Evolutionary conservation across 805 yeast species (phyloP).

Genomic region (Ogataea ramenticola): DNA sequence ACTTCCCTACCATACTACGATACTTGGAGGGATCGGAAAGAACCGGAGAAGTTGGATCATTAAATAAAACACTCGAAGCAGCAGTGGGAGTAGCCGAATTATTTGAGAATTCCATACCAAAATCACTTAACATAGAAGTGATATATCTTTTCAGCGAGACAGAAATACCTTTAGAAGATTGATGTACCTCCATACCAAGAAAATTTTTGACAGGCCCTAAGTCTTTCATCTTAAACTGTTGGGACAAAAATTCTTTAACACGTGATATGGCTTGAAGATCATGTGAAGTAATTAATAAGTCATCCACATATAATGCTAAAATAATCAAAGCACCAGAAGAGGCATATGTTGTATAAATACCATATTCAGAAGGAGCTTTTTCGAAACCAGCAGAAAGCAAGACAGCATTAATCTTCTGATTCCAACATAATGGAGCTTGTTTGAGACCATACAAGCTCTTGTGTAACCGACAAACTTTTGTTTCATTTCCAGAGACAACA

Average conservation of each 20-base stretch:
- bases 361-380: constrained; percentile 1
- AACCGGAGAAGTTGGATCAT: background rate
- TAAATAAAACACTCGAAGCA: background rate
- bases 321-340: too few species aligned
- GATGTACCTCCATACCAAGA: background rate
- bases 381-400: constrained; percentile 1
- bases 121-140: too few species aligned
- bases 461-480: background rate
- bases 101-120: too few species aligned
- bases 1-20: constrained; percentile 3
- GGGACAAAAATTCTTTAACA: background rate
- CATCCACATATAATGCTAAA: too few species aligned
- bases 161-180: background rate
- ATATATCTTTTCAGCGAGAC: background rate
- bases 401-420: constrained; percentile 1
- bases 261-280: too few species aligned
- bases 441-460: constrained; percentile 1
- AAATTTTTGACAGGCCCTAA: background rate
- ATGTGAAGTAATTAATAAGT: too few species aligned
- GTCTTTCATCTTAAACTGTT: background rate
- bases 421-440: constrained; percentile 3
- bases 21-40: background rate
- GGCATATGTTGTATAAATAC: background rate
- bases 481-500: background rate
- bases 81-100: too few species aligned